These are phyloP conservation scores for Candida germanica DNA, from an alignment of 805 yeast genomes.

Conservation along the genomic window DNA sequence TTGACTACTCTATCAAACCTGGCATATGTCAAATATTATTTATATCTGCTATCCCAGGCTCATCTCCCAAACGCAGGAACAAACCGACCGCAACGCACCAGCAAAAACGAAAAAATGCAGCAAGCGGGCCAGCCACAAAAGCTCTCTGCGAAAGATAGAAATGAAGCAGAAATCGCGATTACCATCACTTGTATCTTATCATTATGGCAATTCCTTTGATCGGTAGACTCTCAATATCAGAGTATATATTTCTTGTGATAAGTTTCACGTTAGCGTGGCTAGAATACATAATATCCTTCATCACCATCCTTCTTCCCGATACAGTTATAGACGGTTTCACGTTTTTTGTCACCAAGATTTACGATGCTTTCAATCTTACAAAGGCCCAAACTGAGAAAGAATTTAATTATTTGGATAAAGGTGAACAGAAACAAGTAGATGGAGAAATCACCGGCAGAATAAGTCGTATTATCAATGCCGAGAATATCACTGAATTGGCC, in stretches of 20 bases:
- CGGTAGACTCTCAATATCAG: slow-evolving; percentile 45
- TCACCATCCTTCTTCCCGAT: slow-evolving; percentile 46
- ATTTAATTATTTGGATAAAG: slow-evolving; percentile 24
- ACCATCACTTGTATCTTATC: too few relatives aligned
- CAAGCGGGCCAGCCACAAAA: too few relatives aligned
- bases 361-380: slow-evolving; percentile 13
- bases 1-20: too few relatives aligned
- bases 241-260: slow-evolving; percentile 46
- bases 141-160: too few relatives aligned
- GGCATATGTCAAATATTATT: too few relatives aligned
- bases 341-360: slow-evolving; percentile 22
- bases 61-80: too few relatives aligned
- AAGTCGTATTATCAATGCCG: slow-evolving; percentile 43
- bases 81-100: too few relatives aligned
- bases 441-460: slow-evolving; percentile 26
- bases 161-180: too few relatives aligned
- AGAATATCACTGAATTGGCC: slow-evolving; percentile 64
- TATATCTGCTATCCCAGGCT: too few relatives aligned
- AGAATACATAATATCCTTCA: slow-evolving; percentile 44
- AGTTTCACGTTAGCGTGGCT: slow-evolving; percentile 48
- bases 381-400: slow-evolving; percentile 11
- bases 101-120: too few relatives aligned
- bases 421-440: slow-evolving; percentile 10
- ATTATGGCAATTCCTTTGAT: slow-evolving; percentile 39
- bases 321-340: slow-evolving; percentile 37